Base-by-base conservation (phyloP, 768 basidiomycete genomes). In the Boletus reticuloceps region DNA sequence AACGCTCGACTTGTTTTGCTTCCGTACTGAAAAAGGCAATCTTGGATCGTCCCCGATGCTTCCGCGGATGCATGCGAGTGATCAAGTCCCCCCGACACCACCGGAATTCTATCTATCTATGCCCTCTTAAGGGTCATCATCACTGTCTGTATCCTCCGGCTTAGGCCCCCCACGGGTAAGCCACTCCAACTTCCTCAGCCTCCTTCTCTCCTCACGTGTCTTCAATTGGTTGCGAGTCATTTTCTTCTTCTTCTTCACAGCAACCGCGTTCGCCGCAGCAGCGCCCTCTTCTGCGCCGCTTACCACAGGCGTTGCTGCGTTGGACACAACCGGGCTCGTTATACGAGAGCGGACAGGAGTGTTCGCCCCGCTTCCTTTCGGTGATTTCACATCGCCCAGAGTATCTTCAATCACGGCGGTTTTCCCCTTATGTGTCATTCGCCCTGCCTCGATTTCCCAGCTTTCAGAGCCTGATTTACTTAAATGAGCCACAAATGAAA, bases 391-490 rank as follows among this genome's bases (percentile, higher is more conserved):
- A 68, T 90, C 87, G 51, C 82, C 78, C 67, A 95, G 88, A 3
- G 82, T 82, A 63, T 95, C 94, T 64, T 98, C 95, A 42, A 94
- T 79, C 43, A 94, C 77, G 14, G 91, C 85, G 5, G 80, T 76
- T 73, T 97, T 98, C 65, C 95, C 95, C 77, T 93, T 86, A 61
- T 90, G 90, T 34, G 86, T 86, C 74, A 98, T 79, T 29, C 82
- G 82, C 12, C 95, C 95, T 47, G 72, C 84, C 47, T 95, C 92
- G 64, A 98, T 84, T 66, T 95, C 82, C 95, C 96, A 98, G 60
- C 95, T 94, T 74, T 98, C 94, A 44, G 90, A 86, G 66, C 89
- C 90, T 90, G 53, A 47, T 41, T 51, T 50, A 48, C 55, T 53
- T 36, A 40, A 49, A 60, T 66, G 45, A 63, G 62, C 52, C 34